phyloP scores from a whole-genome alignment of 345 rosid species.

The Theobroma cacao region DNA sequence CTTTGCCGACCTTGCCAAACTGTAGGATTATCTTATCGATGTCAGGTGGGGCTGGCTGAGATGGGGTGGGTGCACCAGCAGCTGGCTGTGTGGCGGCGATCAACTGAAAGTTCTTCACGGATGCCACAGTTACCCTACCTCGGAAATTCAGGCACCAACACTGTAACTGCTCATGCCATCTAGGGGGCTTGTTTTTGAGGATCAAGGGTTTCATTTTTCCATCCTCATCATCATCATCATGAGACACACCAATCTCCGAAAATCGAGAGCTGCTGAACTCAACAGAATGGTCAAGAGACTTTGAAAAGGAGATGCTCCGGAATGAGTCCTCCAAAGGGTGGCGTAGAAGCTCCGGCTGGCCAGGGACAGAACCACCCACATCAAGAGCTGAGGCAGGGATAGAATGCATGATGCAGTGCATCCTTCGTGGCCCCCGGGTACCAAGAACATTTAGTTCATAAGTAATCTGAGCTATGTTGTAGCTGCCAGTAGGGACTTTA shows the following conservation, averaged over 20 bases:
- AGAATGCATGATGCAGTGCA: conserved; percentile 66
- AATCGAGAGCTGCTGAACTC: conserved; percentile 59
- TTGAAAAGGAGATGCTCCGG: conserved; percentile 49
- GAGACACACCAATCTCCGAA: conserved; percentile 25
- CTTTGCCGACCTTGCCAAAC: conserved; percentile 95
- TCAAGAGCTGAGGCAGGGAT: conserved; percentile 56
- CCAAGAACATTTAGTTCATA: conserved; percentile 66
- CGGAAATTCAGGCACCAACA: conserved; percentile 71
- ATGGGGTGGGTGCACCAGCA: conserved; percentile 35
- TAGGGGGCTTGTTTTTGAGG: conserved; percentile 60
- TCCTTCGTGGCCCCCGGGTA: conserved; percentile 61
- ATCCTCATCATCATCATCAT: conserved; percentile 20
- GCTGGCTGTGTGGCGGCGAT: conserved; percentile 46
- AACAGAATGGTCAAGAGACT: conserved; percentile 41
- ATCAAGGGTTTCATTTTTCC: conserved; percentile 42
- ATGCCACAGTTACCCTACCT: conserved; percentile 64
- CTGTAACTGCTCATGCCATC: conserved; percentile 71
- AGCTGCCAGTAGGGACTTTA: conserved; percentile 61
- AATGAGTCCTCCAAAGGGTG: conserved; percentile 47
- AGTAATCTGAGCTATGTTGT: conserved; percentile 51
- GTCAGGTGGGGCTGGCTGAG: conserved; percentile 47
- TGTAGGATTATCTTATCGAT: conserved; percentile 91
- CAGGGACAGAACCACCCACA: conserved; percentile 52
- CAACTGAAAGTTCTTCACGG: conserved; percentile 66
- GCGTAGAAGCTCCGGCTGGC: conserved; percentile 50